Percentiles rank a stretch among this genome's conserved stretches.
phyloP scores from a whole-genome alignment of 129 eudicot species.

The Smallanthus sonchifolius region DNA sequence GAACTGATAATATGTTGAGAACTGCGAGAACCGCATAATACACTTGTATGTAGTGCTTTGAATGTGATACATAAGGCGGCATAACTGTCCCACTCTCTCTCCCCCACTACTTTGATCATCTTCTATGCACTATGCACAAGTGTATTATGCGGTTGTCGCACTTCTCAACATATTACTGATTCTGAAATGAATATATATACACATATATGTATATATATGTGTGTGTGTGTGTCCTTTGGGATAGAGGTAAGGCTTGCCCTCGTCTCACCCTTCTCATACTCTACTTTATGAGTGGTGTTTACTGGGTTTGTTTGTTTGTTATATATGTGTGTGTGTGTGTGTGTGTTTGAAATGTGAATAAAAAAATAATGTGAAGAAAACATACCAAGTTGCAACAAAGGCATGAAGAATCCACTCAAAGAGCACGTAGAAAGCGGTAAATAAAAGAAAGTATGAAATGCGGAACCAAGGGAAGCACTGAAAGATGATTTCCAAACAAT shows the following conservation, averaged over 20 bases:
- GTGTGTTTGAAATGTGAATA: neutral
- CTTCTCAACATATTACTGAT: neutral
- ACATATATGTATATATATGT: no score
- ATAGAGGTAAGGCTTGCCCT: no score
- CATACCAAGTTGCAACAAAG: slow-evolving; percentile 49
- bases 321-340: no score
- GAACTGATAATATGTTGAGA: neutral
- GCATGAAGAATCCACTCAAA: slow-evolving; percentile 80
- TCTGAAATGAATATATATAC: neutral
- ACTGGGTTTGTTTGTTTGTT: no score
- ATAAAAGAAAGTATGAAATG: slow-evolving; percentile 60
- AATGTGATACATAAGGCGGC: no score
- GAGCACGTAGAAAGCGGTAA: slow-evolving; percentile 58
- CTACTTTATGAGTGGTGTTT: no score
- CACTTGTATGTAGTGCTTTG: neutral
- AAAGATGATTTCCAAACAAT: slow-evolving; percentile 16
- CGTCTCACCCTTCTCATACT: no score
- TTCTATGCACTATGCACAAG: neutral
- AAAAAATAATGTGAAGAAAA: neutral
- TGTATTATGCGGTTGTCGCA: neutral
- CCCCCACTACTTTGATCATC: no score
- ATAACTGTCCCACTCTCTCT: no score
- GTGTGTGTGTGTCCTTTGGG: no score
- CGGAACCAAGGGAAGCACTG: slow-evolving; percentile 79
- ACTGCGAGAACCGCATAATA: neutral